Evolutionary conservation across 768 basidiomycete species (phyloP).

Genomic region (Roridomyces roridus): DNA sequence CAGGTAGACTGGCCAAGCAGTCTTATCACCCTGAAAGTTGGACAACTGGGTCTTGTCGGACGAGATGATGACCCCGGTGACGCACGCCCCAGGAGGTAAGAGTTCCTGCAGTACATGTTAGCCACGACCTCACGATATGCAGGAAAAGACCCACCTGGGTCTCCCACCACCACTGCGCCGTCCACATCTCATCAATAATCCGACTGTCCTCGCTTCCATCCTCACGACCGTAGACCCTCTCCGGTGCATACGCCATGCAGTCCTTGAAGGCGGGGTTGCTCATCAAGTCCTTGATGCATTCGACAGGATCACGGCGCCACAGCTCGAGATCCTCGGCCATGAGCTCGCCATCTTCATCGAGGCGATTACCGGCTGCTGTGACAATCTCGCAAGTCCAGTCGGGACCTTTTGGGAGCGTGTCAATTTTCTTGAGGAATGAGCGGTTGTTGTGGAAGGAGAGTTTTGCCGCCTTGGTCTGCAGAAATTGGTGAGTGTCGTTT

Average conservation of each 20-base stretch:
- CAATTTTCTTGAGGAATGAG: slow-evolving; percentile 20
- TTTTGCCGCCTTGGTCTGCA: neutral
- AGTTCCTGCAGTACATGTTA: neutral
- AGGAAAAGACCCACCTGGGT: slow-evolving; percentile 26
- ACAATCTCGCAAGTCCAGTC: slow-evolving; percentile 29
- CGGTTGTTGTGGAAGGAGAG: slow-evolving; percentile 20
- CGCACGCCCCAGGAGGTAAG: slow-evolving; percentile 12
- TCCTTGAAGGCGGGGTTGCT: slow-evolving; percentile 25
- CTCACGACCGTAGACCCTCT: slow-evolving; percentile 25
- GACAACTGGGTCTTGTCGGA: slow-evolving; percentile 38
- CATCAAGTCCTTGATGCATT: slow-evolving; percentile 28
- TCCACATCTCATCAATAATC: slow-evolving; percentile 31
- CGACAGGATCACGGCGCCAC: slow-evolving; percentile 17
- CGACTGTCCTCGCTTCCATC: neutral
- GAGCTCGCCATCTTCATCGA: neutral
- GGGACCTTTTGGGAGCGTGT: slow-evolving; percentile 28
- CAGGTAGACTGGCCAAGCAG: slow-evolving; percentile 33
- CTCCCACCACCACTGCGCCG: no score
- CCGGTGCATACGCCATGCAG: slow-evolving; percentile 28
- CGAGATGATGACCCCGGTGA: slow-evolving; percentile 35
- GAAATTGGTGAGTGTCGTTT: neutral
- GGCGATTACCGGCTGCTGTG: slow-evolving; percentile 19
- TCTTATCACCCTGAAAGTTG: slow-evolving; percentile 30
- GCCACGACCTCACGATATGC: no score
- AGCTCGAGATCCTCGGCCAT: slow-evolving; percentile 9